Conservation (phyloP, 129 eudicot genomes). For the Silybum marianum region DNA sequence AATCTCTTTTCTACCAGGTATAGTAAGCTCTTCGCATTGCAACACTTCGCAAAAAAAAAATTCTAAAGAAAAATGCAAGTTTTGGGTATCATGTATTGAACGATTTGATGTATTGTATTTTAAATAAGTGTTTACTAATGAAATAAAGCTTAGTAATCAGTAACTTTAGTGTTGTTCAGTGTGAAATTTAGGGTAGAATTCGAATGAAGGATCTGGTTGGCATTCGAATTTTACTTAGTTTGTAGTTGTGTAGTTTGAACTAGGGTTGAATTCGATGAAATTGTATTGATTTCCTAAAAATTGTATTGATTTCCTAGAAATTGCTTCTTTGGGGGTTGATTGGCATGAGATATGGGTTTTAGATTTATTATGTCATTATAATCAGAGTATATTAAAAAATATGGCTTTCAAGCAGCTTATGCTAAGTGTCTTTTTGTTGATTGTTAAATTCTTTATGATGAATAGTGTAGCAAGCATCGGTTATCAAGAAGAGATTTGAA, state of each 20-base stretch:
- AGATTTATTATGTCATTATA: neutral
- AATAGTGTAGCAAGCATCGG: neutral
- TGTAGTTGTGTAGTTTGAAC: slow-evolving; percentile 7
- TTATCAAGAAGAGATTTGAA: neutral
- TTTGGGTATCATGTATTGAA: neutral
- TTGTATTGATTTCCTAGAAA: neutral
- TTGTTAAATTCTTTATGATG: neutral
- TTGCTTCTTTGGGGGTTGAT: slow-evolving; percentile 7
- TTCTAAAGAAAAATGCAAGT: neutral
- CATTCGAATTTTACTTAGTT: neutral
- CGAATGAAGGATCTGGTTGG: neutral
- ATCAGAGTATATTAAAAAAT: neutral
- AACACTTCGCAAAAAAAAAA: neutral
- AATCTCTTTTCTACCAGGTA: slow-evolving; percentile 18
- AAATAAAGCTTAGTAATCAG: neutral
- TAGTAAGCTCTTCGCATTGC: slow-evolving; percentile 21
- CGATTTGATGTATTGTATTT: neutral
- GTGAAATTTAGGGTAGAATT: slow-evolving; percentile 13
- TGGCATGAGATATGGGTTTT: neutral
- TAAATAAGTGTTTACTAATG: neutral
- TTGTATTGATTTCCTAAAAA: neutral
- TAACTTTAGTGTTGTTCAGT: neutral
- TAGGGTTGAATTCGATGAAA: neutral
- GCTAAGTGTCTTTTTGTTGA: neutral
- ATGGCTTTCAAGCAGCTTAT: slow-evolving; percentile 10